These are phyloP conservation scores for Neonectria hederae DNA, from an alignment of 2,329 filamentous ascomycete genomes.

Conservation along the genomic window DNA sequence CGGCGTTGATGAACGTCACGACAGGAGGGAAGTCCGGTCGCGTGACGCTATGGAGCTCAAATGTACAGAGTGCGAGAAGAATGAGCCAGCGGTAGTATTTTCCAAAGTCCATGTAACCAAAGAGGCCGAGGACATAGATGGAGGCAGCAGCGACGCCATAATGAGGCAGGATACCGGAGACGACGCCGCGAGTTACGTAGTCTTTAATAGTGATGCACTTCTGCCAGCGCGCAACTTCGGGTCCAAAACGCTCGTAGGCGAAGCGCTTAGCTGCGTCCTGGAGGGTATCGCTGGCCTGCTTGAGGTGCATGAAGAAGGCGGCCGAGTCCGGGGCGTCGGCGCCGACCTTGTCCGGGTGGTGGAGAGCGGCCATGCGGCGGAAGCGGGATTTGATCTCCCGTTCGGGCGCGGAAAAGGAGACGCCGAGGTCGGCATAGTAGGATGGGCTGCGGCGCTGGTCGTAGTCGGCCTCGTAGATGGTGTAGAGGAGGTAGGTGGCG, in stretches of 20 bases:
- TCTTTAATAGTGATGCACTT: slow-evolving; percentile 75
- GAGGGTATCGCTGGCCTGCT: slow-evolving; percentile 83
- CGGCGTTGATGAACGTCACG: slow-evolving; percentile 57
- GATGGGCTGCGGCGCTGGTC: slow-evolving; percentile 75
- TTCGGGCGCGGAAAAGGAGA: slow-evolving; percentile 75
- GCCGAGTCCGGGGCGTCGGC: slow-evolving; percentile 46
- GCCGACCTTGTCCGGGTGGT: slow-evolving; percentile 86
- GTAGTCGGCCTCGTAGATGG: slow-evolving; percentile 90
- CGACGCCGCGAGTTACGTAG: slow-evolving; percentile 71
- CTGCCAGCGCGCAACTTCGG: slow-evolving; percentile 73
- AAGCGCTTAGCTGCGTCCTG: slow-evolving; percentile 80
- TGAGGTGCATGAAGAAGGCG: slow-evolving; percentile 80
- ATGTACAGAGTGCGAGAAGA: slow-evolving; percentile 61
- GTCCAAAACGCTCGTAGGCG: slow-evolving; percentile 90
- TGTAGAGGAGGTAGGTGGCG: slow-evolving; percentile 85
- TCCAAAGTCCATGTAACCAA: slow-evolving; percentile 75
- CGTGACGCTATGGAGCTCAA: slow-evolving; percentile 67
- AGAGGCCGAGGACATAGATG: slow-evolving; percentile 69
- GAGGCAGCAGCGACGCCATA: slow-evolving; percentile 66
- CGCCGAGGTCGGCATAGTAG: slow-evolving; percentile 81
- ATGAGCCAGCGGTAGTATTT: slow-evolving; percentile 73
- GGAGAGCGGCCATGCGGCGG: slow-evolving; percentile 74
- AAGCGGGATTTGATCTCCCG: slow-evolving; percentile 85
- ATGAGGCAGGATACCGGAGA: slow-evolving; percentile 68
- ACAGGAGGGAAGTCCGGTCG: slow-evolving; percentile 61